These are phyloP conservation scores for Hypocrella siamensis DNA, from an alignment of 2,329 filamentous ascomycete species.

Conservation along the genomic window DNA sequence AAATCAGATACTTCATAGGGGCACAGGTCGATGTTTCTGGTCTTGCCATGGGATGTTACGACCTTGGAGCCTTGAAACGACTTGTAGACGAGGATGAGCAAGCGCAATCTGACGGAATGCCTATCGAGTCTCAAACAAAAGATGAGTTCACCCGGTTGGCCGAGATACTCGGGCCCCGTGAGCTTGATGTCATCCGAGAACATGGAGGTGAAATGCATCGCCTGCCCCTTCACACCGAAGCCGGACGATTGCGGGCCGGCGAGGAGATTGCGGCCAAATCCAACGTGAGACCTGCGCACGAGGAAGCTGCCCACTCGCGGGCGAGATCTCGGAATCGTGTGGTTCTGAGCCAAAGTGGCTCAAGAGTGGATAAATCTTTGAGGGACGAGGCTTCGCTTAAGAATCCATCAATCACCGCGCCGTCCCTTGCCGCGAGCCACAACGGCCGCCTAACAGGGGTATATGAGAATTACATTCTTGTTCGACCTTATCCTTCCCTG, in stretches of 20 bases:
- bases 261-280: constrained; percentile 3
- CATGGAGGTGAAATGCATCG: constrained; percentile 48
- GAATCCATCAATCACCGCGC: constrained; percentile 1
- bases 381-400: background rate
- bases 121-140: constrained; percentile 7
- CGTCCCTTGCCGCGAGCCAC: constrained; percentile 2
- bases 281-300: background rate
- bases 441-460: constrained; percentile 13
- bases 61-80: constrained; percentile 44
- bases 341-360: constrained; percentile 2
- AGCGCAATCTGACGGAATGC: constrained; percentile 1
- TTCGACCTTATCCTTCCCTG: constrained; percentile 49
- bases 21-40: constrained; percentile 59
- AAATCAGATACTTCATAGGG: constrained; percentile 52
- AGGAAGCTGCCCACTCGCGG: constrained; percentile 1
- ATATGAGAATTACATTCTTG: constrained; percentile 45
- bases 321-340: constrained; percentile 5
- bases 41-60: constrained; percentile 48
- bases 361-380: background rate
- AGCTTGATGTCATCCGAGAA: constrained; percentile 46
- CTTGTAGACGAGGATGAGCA: constrained; percentile 14
- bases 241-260: background rate
- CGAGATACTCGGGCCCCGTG: constrained; percentile 52
- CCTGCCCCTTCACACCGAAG: constrained; percentile 9
- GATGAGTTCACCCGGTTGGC: constrained; percentile 49